These are phyloP conservation scores for Eremochloa ophiuroides DNA, from an alignment of 176 grass and related monocot species.

Conservation along the genomic window DNA sequence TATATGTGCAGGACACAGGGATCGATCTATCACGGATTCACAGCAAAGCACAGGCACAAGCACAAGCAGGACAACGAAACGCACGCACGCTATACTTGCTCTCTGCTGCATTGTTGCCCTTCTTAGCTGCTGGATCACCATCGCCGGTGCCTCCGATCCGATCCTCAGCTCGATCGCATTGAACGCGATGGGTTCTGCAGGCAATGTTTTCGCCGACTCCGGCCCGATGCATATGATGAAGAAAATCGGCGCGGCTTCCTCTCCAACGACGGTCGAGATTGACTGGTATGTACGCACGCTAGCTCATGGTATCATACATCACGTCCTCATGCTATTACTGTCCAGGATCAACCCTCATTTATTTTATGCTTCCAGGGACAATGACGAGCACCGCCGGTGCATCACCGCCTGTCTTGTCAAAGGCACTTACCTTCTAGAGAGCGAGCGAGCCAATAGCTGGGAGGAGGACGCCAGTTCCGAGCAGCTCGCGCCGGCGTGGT, in stretches of 20 bases:
- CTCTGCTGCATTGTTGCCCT: not conserved
- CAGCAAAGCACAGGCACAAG: not conserved
- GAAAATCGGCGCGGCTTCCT: not conserved
- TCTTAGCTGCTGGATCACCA: not conserved
- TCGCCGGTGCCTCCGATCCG: not conserved
- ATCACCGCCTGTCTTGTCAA: slow-evolving; percentile 8
- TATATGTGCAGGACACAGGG: not conserved
- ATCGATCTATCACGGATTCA: not conserved
- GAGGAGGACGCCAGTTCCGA: not conserved
- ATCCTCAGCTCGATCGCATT: not conserved
- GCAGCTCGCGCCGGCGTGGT: slow-evolving; percentile 14
- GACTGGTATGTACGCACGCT: not conserved
- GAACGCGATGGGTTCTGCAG: not conserved
- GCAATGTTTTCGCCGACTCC: not conserved
- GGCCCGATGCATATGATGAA: slow-evolving; percentile 3
- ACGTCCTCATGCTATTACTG: no score
- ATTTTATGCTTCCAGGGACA: not conserved
- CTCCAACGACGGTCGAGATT: not conserved
- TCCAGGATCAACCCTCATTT: no score
- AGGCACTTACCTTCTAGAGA: not conserved
- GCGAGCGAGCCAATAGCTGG: not conserved
- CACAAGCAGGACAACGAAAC: not conserved
- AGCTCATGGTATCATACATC: not conserved
- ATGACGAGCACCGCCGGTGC: slow-evolving; percentile 19
- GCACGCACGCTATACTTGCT: not conserved